Base-by-base conservation (phyloP, 306 rosid species). In the Castanopsis chinensis region DNA sequence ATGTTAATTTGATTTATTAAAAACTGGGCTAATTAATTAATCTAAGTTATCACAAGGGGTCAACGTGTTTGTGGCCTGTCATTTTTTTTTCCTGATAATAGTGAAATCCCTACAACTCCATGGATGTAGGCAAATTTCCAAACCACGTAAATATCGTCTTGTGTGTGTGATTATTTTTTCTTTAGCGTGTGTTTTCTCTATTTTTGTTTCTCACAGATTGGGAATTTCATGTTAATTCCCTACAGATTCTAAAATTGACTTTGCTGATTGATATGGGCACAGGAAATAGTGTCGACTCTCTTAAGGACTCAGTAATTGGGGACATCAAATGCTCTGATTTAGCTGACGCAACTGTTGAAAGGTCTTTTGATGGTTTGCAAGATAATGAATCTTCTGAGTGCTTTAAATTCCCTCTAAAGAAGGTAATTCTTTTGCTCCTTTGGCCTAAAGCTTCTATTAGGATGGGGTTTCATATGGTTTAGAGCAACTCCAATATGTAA, bases 381-480 rank as follows among this genome's bases (percentile, higher is more conserved):
- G 85, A 81, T 74, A 73, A 49, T 65, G 82, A 83, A 76, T 84
- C 83, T 19, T 81, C 86, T 27, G 70, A 79, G 65, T 69, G 73
- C 80, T 77, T 60, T 30, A 77, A 79, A 64, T 71, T 84, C 64
- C 54, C 81, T 78, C 65, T 32, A 56, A 86, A 82, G 78, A 80
- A 41, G 89, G 97, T 90, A 84, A 72, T 43, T 80, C 55, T 72
- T 23, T 53, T 63, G 64, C 71, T 35, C 45, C 53, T 32, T 74
- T 58, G 56, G 76, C 51, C 76, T 18, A 57, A 52, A 30, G 56
- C 53, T 37, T 61, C 49, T 76, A 43, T 64, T 49, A 32, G 63
- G 58, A 45, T 30, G 77, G 73, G 14, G 57, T 69, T 76, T 74
- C 71, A 52, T 75, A 11, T 61, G 25, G 73, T 76, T 69, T 72